Conservation (phyloP, 108 stramenopile species). For the Cyclotella sp. region DNA sequence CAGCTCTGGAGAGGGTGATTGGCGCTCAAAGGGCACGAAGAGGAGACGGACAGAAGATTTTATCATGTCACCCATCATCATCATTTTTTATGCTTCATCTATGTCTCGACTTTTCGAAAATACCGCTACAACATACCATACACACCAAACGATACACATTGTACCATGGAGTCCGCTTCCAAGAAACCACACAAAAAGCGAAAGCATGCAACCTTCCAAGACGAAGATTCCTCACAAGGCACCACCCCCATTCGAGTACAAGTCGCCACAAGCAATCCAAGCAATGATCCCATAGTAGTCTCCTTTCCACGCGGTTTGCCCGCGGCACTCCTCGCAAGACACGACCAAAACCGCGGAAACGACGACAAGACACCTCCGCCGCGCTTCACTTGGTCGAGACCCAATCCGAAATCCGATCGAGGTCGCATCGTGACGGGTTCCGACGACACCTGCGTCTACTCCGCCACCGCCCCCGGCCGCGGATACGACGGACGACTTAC, state of each 20-base stretch:
- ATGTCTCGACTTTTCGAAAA: too few relatives aligned
- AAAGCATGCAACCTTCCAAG: slow-evolving; percentile 18
- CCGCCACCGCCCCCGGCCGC: slow-evolving; percentile 44
- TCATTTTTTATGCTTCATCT: too few relatives aligned
- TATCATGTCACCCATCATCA: too few relatives aligned
- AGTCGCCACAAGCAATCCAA: slow-evolving; percentile 41
- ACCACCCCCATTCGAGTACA: slow-evolving; percentile 10
- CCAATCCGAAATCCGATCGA: slow-evolving; percentile 33
- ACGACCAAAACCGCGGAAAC: slow-evolving; percentile 18
- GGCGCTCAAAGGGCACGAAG: too few relatives aligned
- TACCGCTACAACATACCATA: not conserved
- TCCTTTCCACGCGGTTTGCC: slow-evolving; percentile 83
- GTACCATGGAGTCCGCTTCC: not conserved
- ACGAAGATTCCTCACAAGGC: slow-evolving; percentile 1
- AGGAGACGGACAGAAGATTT: too few relatives aligned
- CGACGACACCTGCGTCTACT: slow-evolving; percentile 59
- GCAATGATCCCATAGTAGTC: slow-evolving; percentile 70
- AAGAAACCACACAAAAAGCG: slow-evolving; percentile 10
- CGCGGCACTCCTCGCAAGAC: slow-evolving; percentile 21
- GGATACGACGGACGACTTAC: slow-evolving; percentile 75
- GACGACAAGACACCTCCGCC: slow-evolving; percentile 35
- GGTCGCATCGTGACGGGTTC: slow-evolving; percentile 46
- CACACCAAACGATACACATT: not conserved
- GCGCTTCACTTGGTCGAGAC: slow-evolving; percentile 47
- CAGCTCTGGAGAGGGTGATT: too few relatives aligned